Conservation (phyloP, 129 eudicot species). For the Artemisia annua region DNA sequence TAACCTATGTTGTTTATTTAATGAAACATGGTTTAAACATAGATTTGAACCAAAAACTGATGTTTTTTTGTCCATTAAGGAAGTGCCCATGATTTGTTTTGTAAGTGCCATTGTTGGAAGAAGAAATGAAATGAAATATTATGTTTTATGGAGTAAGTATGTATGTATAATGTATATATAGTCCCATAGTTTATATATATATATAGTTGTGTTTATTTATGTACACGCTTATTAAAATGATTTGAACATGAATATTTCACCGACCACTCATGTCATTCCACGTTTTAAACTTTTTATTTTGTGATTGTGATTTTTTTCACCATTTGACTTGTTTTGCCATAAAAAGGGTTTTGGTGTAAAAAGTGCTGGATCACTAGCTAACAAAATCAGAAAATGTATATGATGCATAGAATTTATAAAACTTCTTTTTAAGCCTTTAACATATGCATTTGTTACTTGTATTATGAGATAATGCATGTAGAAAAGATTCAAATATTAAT, state of each 20-base stretch:
- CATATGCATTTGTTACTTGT: too few relatives aligned
- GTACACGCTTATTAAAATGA: not conserved
- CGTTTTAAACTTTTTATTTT: constrained; percentile 35
- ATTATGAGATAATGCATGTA: too few relatives aligned
- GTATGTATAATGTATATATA: not conserved
- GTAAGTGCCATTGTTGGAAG: constrained; percentile 53
- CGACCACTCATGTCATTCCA: constrained; percentile 30
- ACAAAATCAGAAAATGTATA: too few relatives aligned
- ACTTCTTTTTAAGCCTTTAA: too few relatives aligned
- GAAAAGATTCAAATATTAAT: too few relatives aligned
- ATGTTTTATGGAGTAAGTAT: not conserved
- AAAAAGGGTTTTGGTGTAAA: too few relatives aligned
- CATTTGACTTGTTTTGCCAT: too few relatives aligned
- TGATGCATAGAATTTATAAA: too few relatives aligned
- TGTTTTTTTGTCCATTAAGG: constrained; percentile 40
- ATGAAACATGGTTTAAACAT: constrained; percentile 23
- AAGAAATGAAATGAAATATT: not conserved
- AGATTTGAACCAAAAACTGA: constrained; percentile 36
- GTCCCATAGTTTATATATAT: not conserved
- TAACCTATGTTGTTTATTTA: constrained; percentile 24
- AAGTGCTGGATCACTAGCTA: too few relatives aligned
- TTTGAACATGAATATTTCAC: constrained; percentile 10
- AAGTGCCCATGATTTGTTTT: constrained; percentile 52
- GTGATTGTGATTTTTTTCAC: not conserved
- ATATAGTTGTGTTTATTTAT: not conserved